A percentile compares a stretch with the other conserved stretches of the same genome.
phyloP scores from a whole-genome alignment of 2,329 filamentous ascomycete species.

The Penicillium sclerotigenum region DNA sequence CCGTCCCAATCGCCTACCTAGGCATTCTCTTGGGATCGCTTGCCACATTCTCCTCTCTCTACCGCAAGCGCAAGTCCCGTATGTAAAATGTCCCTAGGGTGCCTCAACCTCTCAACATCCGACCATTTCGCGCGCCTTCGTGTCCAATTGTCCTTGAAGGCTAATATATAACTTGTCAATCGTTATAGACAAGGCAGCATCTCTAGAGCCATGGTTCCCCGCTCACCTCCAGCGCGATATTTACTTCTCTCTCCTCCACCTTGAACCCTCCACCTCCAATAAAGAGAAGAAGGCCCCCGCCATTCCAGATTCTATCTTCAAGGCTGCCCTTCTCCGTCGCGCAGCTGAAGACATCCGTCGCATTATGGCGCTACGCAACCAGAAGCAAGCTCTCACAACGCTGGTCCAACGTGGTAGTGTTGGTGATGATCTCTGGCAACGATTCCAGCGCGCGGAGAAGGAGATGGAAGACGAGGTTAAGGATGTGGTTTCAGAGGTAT shows the following conservation, averaged over 20 bases:
- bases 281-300: constrained; percentile 64
- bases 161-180: constrained; percentile 16
- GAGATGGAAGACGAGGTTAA: constrained; percentile 95
- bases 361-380: constrained; percentile 80
- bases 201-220: constrained; percentile 91
- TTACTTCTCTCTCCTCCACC: constrained; percentile 87
- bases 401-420: constrained; percentile 87
- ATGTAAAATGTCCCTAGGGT: constrained; percentile 35
- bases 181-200: constrained; percentile 64
- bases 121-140: background rate
- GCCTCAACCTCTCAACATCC: background rate
- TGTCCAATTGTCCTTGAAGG: background rate
- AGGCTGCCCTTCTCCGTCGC: constrained; percentile 81
- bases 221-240: constrained; percentile 88
- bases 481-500: constrained; percentile 88
- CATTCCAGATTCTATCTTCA: constrained; percentile 79
- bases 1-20: constrained; percentile 85
- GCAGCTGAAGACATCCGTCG: constrained; percentile 91
- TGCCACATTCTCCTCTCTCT: constrained; percentile 86
- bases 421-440: constrained; percentile 92
- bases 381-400: constrained; percentile 81
- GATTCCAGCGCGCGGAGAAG: constrained; percentile 87
- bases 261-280: constrained; percentile 54
- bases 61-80: constrained; percentile 87
- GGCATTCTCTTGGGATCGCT: constrained; percentile 82